phyloP scores from a whole-genome alignment of 176 grass and related monocot species.

The Aegilops tauschii region DNA sequence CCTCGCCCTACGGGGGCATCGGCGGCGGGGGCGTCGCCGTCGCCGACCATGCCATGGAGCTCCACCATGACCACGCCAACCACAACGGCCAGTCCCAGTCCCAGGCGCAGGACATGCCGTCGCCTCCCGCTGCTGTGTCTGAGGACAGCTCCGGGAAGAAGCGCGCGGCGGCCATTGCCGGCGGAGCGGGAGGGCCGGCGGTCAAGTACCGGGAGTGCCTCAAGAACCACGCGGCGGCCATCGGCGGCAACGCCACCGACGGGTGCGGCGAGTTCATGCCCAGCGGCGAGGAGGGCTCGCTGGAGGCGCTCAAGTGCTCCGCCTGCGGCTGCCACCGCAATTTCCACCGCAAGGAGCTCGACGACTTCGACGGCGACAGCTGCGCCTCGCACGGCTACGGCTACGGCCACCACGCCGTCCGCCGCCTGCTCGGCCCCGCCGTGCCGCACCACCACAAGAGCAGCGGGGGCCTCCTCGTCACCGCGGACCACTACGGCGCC shows the following conservation, averaged over 20 bases:
- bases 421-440: conserved; percentile 31
- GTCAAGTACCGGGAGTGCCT: conserved; percentile 88
- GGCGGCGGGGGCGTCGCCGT: neutral
- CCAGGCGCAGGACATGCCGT: conserved; percentile 6
- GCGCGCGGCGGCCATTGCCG: neutral
- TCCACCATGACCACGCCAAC: conserved; percentile 26
- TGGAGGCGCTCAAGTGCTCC: conserved; percentile 85
- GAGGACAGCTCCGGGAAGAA: conserved; percentile 36
- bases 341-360: conserved; percentile 85
- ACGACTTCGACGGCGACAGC: neutral
- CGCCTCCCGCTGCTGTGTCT: conserved; percentile 6
- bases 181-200: neutral
- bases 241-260: conserved; percentile 85
- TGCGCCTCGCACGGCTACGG: neutral
- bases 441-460: conserved; percentile 10
- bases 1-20: conserved; percentile 41
- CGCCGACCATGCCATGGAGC: conserved; percentile 34
- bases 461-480: conserved; percentile 34
- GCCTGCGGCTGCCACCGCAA: conserved; percentile 94
- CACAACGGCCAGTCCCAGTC: conserved; percentile 25
- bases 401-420: conserved; percentile 20
- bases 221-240: conserved; percentile 92
- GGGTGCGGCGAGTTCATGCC: conserved; percentile 99
- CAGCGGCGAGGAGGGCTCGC: conserved; percentile 63
- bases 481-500: conserved; percentile 37